Conservation (phyloP, 805 yeast species). For the Starmerella potacharoeniae region DNA sequence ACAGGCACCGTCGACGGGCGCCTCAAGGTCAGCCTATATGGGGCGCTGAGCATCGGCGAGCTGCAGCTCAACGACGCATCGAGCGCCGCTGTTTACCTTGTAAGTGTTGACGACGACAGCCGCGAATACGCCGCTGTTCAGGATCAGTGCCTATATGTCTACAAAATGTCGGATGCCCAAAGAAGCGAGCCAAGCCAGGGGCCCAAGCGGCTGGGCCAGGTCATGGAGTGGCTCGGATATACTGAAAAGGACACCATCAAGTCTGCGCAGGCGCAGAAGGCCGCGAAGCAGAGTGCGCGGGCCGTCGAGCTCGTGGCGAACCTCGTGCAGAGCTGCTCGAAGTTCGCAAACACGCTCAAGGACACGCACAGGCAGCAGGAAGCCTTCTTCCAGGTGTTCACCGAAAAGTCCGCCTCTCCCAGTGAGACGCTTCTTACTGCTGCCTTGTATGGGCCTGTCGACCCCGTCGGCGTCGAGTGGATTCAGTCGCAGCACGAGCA, state of each 20-base stretch:
- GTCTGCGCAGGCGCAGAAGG: background rate
- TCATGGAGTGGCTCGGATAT: background rate
- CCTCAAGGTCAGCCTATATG: conserved; percentile 28
- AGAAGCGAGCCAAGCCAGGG: background rate
- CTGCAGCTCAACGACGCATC: conserved; percentile 5
- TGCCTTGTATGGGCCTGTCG: background rate
- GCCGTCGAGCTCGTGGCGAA: background rate
- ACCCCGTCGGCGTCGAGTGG: conserved; percentile 13
- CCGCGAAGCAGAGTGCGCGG: background rate
- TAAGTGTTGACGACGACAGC: background rate
- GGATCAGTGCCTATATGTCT: background rate
- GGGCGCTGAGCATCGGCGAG: conserved; percentile 28
- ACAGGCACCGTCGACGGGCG: conserved; percentile 24
- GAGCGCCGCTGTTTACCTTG: conserved; percentile 1
- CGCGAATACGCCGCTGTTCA: conserved; percentile 11
- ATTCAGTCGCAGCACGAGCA: conserved; percentile 21
- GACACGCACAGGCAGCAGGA: background rate
- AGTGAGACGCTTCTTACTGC: background rate
- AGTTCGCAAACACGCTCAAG: background rate
- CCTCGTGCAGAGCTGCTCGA: background rate
- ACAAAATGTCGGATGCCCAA: background rate
- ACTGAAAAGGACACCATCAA: background rate
- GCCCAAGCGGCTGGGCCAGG: background rate
- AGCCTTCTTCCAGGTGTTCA: background rate
- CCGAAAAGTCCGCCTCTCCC: background rate